A percentile compares a stretch with the other conserved stretches of the same genome.
phyloP scores from a whole-genome alignment of 306 rosid genomes.

The Ormosia semicastrata region DNA sequence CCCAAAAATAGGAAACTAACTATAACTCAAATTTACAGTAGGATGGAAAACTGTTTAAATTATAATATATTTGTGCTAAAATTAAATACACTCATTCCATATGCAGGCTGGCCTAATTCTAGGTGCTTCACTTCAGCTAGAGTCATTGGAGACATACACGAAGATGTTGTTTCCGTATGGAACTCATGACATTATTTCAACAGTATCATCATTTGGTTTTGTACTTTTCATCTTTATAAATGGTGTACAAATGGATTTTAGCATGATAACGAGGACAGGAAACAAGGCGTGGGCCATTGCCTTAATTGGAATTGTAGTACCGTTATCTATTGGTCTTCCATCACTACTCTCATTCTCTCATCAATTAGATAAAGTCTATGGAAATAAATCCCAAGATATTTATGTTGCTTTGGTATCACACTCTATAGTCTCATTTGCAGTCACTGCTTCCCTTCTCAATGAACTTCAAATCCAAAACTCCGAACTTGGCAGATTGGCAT shows the following conservation, averaged over 20 bases:
- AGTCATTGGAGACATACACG: neutral
- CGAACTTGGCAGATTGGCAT: conserved; percentile 43
- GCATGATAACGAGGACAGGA: conserved; percentile 47
- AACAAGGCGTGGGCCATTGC: conserved; percentile 39
- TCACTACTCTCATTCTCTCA: neutral
- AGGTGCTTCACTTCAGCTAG: conserved; percentile 17
- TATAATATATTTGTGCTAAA: neutral
- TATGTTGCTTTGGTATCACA: conserved; percentile 11
- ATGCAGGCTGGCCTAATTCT: conserved; percentile 51
- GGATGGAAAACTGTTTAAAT: neutral
- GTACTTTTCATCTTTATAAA: conserved; percentile 38
- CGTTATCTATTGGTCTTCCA: neutral
- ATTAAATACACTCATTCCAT: neutral
- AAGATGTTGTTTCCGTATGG: conserved; percentile 29
- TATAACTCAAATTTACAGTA: neutral
- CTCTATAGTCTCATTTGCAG: conserved; percentile 35
- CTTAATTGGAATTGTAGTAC: neutral
- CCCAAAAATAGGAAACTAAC: neutral
- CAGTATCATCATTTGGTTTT: conserved; percentile 40
- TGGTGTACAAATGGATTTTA: conserved; percentile 61
- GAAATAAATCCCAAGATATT: neutral
- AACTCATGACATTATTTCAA: conserved; percentile 40
- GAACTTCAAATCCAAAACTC: conserved; percentile 50
- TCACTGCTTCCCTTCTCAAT: conserved; percentile 26
- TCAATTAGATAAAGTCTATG: neutral